Percentiles rank a stretch among this genome's conserved stretches.
These are phyloP conservation scores for Botrytis fragariae DNA, from an alignment of 2,329 filamentous ascomycete species.

Conservation along the genomic window DNA sequence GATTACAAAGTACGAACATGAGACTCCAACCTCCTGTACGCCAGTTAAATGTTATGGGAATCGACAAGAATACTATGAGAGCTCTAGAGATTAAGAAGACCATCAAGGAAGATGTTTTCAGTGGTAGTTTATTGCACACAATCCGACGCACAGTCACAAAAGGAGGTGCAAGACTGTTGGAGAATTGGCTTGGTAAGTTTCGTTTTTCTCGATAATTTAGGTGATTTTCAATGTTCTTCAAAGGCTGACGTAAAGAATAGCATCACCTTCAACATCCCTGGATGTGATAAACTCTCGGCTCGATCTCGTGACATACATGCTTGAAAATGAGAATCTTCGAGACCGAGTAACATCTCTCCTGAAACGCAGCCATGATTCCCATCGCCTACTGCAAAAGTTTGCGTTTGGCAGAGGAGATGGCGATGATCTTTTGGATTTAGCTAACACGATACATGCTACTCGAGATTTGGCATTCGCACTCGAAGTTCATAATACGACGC, in stretches of 20 bases:
- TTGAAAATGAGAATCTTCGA: conserved; percentile 63
- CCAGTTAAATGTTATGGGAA: conserved; percentile 78
- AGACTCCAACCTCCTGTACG: conserved; percentile 81
- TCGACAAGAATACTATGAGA: conserved; percentile 88
- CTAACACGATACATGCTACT: conserved; percentile 75
- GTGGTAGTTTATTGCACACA: conserved; percentile 87
- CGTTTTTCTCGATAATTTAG: not conserved
- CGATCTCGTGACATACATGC: conserved; percentile 75
- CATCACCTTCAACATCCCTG: conserved; percentile 83
- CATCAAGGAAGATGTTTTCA: conserved; percentile 72
- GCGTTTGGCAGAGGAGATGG: conserved; percentile 87
- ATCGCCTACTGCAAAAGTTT: conserved; percentile 91
- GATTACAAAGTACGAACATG: conserved; percentile 73
- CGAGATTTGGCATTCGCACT: conserved; percentile 59
- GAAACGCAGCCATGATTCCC: conserved; percentile 75
- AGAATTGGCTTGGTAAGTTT: conserved; percentile 71
- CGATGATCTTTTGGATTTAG: conserved; percentile 82
- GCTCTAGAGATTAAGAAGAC: conserved; percentile 88
- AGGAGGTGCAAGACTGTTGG: conserved; percentile 80
- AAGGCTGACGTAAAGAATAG: conserved; percentile 39
- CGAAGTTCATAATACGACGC: conserved; percentile 25
- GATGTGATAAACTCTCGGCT: conserved; percentile 74
- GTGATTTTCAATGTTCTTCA: not conserved
- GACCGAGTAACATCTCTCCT: conserved; percentile 69
- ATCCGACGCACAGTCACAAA: conserved; percentile 87